Conservation (phyloP, 139 green algal genomes). For the Ettlia oleoabundans region DNA sequence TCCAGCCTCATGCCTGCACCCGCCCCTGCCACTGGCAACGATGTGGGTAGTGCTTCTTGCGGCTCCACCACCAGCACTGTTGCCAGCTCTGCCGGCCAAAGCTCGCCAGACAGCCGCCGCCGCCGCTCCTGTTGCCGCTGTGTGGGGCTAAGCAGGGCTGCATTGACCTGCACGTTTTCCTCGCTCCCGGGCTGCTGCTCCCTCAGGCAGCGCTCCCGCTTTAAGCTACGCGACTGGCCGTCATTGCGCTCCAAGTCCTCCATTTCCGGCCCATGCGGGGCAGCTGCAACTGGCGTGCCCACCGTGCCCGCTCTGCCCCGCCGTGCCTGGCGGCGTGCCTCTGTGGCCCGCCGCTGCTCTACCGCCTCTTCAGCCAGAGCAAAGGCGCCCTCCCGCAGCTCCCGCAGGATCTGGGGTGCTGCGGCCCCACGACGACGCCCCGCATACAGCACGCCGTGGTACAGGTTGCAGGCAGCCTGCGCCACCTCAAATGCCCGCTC, state of each 20-base stretch:
- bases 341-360: neutral
- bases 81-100: neutral
- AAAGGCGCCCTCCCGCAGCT: conserved; percentile 21
- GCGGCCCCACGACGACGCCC: neutral
- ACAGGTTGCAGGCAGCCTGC: conserved; percentile 28
- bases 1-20: neutral
- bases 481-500: conserved; percentile 30
- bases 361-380: conserved; percentile 14
- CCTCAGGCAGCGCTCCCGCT: neutral
- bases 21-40: neutral
- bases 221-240: too few relatives aligned
- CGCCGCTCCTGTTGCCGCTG: conserved; percentile 24
- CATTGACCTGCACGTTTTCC: neutral
- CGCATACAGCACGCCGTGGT: conserved; percentile 30
- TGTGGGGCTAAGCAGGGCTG: neutral
- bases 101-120: conserved; percentile 4
- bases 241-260: too few relatives aligned
- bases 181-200: neutral
- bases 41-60: too few relatives aligned
- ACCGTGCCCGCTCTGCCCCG: neutral
- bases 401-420: neutral
- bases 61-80: neutral
- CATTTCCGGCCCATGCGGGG: too few relatives aligned
- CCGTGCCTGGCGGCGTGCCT: neutral
- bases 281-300: too few relatives aligned